These are phyloP conservation scores for Lathyrus tuberosus DNA, from an alignment of 306 rosid species.

Conservation along the genomic window DNA sequence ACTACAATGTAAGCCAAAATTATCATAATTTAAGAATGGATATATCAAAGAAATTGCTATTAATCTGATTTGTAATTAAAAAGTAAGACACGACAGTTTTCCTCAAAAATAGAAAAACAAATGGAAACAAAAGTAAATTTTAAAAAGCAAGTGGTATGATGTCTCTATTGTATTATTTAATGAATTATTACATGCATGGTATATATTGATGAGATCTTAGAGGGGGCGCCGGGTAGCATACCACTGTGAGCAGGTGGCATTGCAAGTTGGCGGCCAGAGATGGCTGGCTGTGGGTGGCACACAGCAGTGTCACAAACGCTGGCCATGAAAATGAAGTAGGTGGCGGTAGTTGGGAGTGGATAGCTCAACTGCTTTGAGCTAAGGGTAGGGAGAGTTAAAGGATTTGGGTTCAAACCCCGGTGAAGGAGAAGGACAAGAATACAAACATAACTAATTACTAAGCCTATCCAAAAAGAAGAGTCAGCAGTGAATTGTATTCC, in stretches of 20 bases:
- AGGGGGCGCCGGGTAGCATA: background rate
- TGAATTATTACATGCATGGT: background rate
- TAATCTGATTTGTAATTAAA: background rate
- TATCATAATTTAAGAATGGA: background rate
- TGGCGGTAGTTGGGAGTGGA: no score
- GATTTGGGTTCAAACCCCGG: no score
- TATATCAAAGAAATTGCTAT: background rate
- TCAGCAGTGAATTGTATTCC: background rate
- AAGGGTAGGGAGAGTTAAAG: no score
- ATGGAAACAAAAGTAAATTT: background rate
- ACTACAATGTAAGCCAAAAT: background rate
- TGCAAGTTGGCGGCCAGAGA: background rate
- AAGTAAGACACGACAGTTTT: background rate
- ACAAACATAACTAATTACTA: no score
- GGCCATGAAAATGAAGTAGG: background rate
- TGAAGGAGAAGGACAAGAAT: background rate
- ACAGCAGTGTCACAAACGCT: background rate
- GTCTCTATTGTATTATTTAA: background rate
- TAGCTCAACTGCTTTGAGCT: no score
- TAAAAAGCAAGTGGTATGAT: background rate
- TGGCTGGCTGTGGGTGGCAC: background rate
- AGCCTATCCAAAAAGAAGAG: background rate
- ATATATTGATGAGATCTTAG: background rate
- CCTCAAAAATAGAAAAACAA: background rate
- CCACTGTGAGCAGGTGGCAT: background rate